Evolutionary conservation across 495 filamentous ascomycete species (phyloP).

Genomic region (Endocarpon pusillum): DNA sequence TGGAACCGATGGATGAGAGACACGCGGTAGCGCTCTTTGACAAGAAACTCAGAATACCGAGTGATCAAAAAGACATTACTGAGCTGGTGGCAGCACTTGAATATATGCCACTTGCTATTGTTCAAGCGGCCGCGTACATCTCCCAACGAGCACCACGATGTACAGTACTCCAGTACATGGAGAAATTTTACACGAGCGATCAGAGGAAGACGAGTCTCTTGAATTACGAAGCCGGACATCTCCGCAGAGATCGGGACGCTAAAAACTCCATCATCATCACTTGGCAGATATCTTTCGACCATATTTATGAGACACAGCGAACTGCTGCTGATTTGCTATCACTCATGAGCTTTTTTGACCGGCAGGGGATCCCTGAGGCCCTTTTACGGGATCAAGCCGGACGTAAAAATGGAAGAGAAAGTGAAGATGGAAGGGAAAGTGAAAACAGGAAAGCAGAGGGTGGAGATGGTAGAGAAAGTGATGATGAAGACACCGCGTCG

Average conservation of each 20-base stretch:
- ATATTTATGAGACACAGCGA: constrained; percentile 7
- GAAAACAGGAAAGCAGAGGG: constrained; percentile 16
- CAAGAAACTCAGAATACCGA: constrained; percentile 6
- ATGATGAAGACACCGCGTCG: constrained; percentile 7
- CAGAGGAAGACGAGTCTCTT: constrained; percentile 7
- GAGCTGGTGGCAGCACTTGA: constrained; percentile 14
- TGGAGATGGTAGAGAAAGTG: constrained; percentile 13
- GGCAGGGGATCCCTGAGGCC: constrained; percentile 7
- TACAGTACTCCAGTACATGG: constrained; percentile 8
- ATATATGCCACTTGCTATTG: constrained; percentile 20
- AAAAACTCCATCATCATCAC: constrained; percentile 14
- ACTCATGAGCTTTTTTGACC: constrained; percentile 16
- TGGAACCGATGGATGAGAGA: constrained; percentile 17
- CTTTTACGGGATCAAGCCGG: constrained; percentile 3
- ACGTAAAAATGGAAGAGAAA: no score
- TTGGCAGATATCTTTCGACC: constrained; percentile 20
- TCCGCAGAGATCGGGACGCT: constrained; percentile 10
- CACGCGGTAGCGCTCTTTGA: constrained; percentile 11
- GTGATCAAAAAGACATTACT: constrained; percentile 5
- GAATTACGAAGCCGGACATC: constrained; percentile 5
- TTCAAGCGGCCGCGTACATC: constrained; percentile 19
- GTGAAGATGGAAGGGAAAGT: background rate
- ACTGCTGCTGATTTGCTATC: constrained; percentile 12
- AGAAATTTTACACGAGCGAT: constrained; percentile 8
- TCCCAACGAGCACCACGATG: constrained; percentile 7